Evolutionary conservation across 192 early-diverging fungal species (phyloP).

Genomic region (Phycomyces blakesleeanus): DNA sequence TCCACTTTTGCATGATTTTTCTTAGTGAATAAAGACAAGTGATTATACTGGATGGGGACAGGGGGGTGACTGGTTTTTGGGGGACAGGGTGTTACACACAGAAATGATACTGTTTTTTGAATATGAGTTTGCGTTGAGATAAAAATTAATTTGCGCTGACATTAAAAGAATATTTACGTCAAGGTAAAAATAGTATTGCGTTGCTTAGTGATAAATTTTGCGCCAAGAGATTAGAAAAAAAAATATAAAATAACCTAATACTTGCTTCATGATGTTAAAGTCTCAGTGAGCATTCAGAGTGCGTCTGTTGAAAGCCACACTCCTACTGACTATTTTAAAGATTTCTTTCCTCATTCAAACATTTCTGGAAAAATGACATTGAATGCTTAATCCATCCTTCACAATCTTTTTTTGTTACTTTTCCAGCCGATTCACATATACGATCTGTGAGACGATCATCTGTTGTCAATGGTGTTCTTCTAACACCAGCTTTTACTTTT

Average conservation of each 20-base stretch:
- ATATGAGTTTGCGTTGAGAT: constrained; percentile 17
- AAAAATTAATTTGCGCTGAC: constrained; percentile 18
- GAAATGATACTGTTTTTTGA: no score
- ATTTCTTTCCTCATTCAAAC: no score
- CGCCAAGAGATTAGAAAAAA: no score
- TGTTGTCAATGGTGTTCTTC: constrained; percentile 21
- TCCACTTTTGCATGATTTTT: no score
- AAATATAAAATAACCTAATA: no score
- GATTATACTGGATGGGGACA: no score
- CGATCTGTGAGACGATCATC: constrained; percentile 23
- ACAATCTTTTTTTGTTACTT: constrained; percentile 12
- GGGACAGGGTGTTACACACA: no score
- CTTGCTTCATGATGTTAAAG: constrained; percentile 10
- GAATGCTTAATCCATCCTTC: constrained; percentile 23
- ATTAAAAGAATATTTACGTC: constrained; percentile 14
- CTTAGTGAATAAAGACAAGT: no score
- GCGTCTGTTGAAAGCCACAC: constrained; percentile 6
- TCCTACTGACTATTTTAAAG: constrained; percentile 15
- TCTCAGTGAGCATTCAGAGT: constrained; percentile 10
- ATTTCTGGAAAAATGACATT: constrained; percentile 16
- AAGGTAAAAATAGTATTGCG: constrained; percentile 17
- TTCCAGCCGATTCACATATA: constrained; percentile 20
- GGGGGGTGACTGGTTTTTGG: no score
- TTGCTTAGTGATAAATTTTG: no score
- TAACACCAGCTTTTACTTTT: no score